Base-by-base conservation (phyloP, 257 asterid species). In the Voacanga thouarsii region DNA sequence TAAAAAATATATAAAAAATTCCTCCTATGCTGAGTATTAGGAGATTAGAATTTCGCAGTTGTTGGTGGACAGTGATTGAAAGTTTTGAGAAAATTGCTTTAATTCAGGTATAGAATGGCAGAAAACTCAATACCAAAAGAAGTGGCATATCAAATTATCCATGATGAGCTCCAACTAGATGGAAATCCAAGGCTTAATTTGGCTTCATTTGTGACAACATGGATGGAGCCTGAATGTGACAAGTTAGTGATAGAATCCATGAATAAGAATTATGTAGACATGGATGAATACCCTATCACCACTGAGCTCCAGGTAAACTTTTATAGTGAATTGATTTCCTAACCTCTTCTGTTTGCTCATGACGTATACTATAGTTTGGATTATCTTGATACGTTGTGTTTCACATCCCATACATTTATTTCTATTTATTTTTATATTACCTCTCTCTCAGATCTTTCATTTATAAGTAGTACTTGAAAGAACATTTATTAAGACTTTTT, bases 171-270 rank as follows among this genome's bases (percentile, higher is more conserved):
- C 7, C 66, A 60, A 60, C 33, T 60, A 0, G 66, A 60, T 60
- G 66, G 66, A 8, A 60, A 60, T 60, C 66, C 66, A 60, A 60
- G 66, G 66, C 66, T 60, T 23, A 60, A 60, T 26, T 60, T 60
- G 30, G 66, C 66, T 11, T 60, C 66, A 60, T 60, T 60, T 60
- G 66, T 60, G 28, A 60, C 66, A 19, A 60, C 66, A 21, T 60
- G 66, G 66, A 60, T 60, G 66, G 66, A 60, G n/a, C 66, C 66
- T 23, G 66, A 60, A 60, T 60, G 66, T 60, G 66, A 60, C 30
- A 60, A 60, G 23, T 60, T 60, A 23, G n/a, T 60, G 66, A 60
- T 60, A 60, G 66, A 60, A 60, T 60, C 66, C 66, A 60, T 23
- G 66, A 60, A 60, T 14, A 60, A 60, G 66, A 49, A 49, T 49